phyloP scores from a whole-genome alignment of 768 basidiomycete genomes.

The Mycena belliarum region DNA sequence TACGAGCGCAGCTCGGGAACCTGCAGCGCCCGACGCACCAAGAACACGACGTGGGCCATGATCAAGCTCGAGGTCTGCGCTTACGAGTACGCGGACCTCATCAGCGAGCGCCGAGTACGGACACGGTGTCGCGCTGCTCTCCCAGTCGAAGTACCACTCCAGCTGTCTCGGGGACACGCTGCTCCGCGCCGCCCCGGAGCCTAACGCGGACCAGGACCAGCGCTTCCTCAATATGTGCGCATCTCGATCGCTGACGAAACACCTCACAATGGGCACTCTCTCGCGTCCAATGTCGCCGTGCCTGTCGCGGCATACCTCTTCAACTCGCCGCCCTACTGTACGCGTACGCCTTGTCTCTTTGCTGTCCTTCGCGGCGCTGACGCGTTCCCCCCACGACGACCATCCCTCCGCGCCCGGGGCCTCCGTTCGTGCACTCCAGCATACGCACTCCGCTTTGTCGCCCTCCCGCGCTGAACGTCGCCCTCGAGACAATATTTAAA shows the following conservation, averaged over 20 bases:
- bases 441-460: slow-evolving; percentile 53
- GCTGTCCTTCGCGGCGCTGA: background rate
- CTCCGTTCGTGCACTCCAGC: slow-evolving; percentile 28
- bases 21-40: slow-evolving; percentile 90
- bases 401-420: slow-evolving; percentile 35
- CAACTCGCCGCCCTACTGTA: slow-evolving; percentile 79
- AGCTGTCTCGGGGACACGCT: slow-evolving; percentile 83
- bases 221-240: background rate
- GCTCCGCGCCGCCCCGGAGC: slow-evolving; percentile 87
- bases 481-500: slow-evolving; percentile 96
- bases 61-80: slow-evolving; percentile 98
- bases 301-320: slow-evolving; percentile 78
- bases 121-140: slow-evolving; percentile 91
- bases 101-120: slow-evolving; percentile 96
- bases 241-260: slow-evolving; percentile 29
- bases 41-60: slow-evolving; percentile 89
- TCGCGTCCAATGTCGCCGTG: slow-evolving; percentile 91
- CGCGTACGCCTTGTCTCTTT: slow-evolving; percentile 35
- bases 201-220: slow-evolving; percentile 91
- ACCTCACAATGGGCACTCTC: slow-evolving; percentile 87
- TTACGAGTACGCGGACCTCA: slow-evolving; percentile 91
- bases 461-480: slow-evolving; percentile 75
- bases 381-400: slow-evolving; percentile 33
- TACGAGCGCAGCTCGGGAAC: slow-evolving; percentile 94
- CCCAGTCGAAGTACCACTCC: slow-evolving; percentile 96